Evolutionary conservation across 176 grass and related monocot genomes (phyloP), one percentile per base, ranked within the genome.

Genomic region (Musa troglodytarum): DNA sequence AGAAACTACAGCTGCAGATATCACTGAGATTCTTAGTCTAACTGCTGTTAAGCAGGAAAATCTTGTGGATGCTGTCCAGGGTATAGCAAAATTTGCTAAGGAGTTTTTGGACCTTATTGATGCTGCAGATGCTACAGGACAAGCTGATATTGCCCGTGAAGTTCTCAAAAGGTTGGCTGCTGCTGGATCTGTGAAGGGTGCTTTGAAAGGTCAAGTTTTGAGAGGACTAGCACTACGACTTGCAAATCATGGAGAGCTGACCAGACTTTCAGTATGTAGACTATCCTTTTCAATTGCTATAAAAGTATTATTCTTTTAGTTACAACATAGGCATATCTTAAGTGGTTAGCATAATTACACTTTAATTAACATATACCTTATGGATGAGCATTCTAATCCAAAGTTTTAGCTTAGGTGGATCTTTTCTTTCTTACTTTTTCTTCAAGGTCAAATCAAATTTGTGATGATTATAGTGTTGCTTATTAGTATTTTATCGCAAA

Each of bases 241-340:
- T 83, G 95, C 90, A 66, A 99, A 99, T 81, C 95, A 99, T 86
- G 95, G 95, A 25, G 95, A 99, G 84, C 84, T 99, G 69, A 99
- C 95, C 76, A 87, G 88, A 80, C 85, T 99, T 68, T 99, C 88
- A 65, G 90, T 99, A 89, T 82, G 86, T 84, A 77, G 80, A 64
- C 53, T 17, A 14, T 57, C 16, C 28, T 1, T 15, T 34, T 16
- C 50, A 24, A 56, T 16, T 28, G 8, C 24, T 29, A 21, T 15
- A 43, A 5, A 43, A 43, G 34, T 43, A 43, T 6, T 49, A 52
- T 52, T 17, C 2, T 43, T 43, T 5, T 43, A 6, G 34, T 4
- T 43, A 43, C 34, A 43, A 6, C 68, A 71, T 11, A 21, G 49
- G 16, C 19, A 71, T 20, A 3, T 51, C 49, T 17, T 17, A 71